Evolutionary conservation across 768 basidiomycete genomes (phyloP), one percentile per base, ranked within the genome.

Genomic region (Hortiboletus campestris): DNA sequence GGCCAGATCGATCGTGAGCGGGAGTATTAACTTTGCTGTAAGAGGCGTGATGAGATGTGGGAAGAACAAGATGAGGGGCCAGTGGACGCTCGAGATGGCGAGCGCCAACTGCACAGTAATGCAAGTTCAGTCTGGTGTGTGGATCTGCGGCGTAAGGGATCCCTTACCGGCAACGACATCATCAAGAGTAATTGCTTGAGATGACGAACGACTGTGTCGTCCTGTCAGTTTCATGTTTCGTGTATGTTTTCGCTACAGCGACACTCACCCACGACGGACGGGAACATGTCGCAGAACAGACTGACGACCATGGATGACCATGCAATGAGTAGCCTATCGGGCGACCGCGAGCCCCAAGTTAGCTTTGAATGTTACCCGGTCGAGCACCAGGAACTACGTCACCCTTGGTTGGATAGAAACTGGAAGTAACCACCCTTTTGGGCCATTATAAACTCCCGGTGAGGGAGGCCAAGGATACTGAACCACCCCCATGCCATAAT

Each of bases 321-420:
- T 40, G 81, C 73, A 6, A 71, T 57, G 19, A 66, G 70, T 75
- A 63, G 14, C 42, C 64, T 69, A 39, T 13, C 2, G 16, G 19
- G 20, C 8, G 40, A 25, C 32, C 29, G 20, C 17, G 9, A 35
- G 17, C 1, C 7, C 6, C 17, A 20, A 8, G 46, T 62, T 13
- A 59, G 55, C 12, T 17, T 11, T 53, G 45, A 13, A n/a, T n/a
- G 38, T 28, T n/a, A n/a, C n/a, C n/a, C n/a, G n/a, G n/a, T n/a
- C n/a, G 8, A 28, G n/a, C n/a, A 35, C 11, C 0, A 12, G 31
- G 32, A 17, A 20, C 11, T 2, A 41, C 22, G 6, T 47, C 46
- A 67, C 89, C 88, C 88, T 70, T 89, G 84, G 60, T 91, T 88
- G 1, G 91, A 93, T 51, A 93, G 73, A 64, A 82, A 93, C 67